Conservation (phyloP, 345 rosid species). For the Erucastrum elatum region DNA sequence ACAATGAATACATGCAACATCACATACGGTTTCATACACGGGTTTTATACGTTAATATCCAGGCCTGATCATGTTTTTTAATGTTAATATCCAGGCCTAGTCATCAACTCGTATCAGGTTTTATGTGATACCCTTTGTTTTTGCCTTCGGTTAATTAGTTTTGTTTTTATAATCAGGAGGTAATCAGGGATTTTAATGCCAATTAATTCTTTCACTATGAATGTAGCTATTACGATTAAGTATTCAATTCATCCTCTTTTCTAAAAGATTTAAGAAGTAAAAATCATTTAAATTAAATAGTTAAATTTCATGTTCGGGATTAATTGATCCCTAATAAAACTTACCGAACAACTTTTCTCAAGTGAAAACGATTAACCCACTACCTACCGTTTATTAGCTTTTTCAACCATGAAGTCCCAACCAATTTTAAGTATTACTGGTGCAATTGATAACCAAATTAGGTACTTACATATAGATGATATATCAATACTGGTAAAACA, state of each 20-base stretch:
- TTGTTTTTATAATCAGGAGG: background rate
- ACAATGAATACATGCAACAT: constrained; percentile 52
- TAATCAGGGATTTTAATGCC: background rate
- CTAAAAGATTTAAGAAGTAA: background rate
- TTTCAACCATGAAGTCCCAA: background rate
- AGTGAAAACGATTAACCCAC: background rate
- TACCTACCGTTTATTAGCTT: background rate
- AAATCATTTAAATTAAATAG: background rate
- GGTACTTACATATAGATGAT: too few species aligned
- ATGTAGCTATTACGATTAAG: background rate
- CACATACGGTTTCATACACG: background rate
- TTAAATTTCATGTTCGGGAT: background rate
- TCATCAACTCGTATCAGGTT: background rate
- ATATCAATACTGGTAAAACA: too few species aligned
- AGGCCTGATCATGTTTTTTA: background rate
- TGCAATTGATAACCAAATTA: too few species aligned
- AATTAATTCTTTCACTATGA: background rate
- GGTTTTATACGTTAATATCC: background rate
- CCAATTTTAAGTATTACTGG: too few species aligned
- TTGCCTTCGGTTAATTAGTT: background rate
- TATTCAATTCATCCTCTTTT: background rate
- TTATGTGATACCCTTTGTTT: background rate
- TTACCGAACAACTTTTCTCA: background rate
- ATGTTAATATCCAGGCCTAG: background rate
- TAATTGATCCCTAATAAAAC: background rate